phyloP scores from a whole-genome alignment of 2,329 filamentous ascomycete species.

The Colletotrichum brevisporum region DNA sequence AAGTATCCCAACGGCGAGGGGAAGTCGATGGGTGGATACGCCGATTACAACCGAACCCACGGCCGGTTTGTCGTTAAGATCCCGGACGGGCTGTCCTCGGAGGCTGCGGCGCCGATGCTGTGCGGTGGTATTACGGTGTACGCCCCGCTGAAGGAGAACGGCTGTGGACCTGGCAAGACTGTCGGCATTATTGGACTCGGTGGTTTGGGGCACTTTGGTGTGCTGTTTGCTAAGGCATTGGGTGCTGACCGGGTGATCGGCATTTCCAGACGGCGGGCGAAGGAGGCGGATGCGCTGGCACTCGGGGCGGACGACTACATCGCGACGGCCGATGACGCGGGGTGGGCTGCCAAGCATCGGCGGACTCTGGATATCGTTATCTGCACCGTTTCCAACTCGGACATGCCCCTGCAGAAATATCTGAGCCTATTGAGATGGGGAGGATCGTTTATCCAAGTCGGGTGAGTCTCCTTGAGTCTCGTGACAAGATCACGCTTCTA shows the following conservation, averaged over 20 bases:
- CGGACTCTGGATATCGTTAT: slow-evolving; percentile 71
- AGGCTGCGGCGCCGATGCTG: slow-evolving; percentile 72
- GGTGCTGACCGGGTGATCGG: slow-evolving; percentile 73
- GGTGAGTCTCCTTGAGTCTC: too few species aligned
- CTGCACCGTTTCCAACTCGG: slow-evolving; percentile 65
- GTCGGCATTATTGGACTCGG: slow-evolving; percentile 79
- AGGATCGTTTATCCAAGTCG: slow-evolving; percentile 76
- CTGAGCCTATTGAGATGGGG: slow-evolving; percentile 71
- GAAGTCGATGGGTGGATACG: slow-evolving; percentile 68
- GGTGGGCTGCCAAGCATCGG: slow-evolving; percentile 68
- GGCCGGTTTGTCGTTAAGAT: slow-evolving; percentile 66
- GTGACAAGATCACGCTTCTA: too few species aligned
- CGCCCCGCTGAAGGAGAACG: slow-evolving; percentile 73
- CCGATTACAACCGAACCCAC: slow-evolving; percentile 50
- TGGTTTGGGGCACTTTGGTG: slow-evolving; percentile 77
- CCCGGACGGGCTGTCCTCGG: slow-evolving; percentile 56
- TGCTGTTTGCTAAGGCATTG: slow-evolving; percentile 78
- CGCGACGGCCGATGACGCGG: slow-evolving; percentile 62
- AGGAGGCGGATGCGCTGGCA: slow-evolving; percentile 68
- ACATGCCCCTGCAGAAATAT: slow-evolving; percentile 75
- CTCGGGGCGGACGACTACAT: slow-evolving; percentile 70
- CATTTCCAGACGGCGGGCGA: slow-evolving; percentile 67
- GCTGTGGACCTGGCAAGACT: slow-evolving; percentile 75
- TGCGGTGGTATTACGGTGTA: slow-evolving; percentile 80
- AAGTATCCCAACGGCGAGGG: slow-evolving; percentile 63